Conservation (phyloP, 78 protist genomes). For the Pigoraptor vietnamica region DNA sequence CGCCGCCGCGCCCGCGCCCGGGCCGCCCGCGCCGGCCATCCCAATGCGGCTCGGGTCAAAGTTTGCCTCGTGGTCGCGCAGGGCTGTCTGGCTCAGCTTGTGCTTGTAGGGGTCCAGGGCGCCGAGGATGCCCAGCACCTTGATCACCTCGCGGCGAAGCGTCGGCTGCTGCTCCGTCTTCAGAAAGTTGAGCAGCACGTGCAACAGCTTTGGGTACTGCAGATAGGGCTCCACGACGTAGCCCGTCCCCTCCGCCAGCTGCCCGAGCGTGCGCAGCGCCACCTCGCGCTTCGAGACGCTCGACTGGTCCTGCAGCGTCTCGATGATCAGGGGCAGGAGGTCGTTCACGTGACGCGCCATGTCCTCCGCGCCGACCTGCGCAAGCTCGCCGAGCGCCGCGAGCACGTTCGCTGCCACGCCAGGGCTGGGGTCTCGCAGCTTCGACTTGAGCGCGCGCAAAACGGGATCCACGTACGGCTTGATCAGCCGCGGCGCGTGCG, state of each 20-base stretch:
- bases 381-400: constrained; percentile 79
- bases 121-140: constrained; percentile 92
- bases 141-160: constrained; percentile 65
- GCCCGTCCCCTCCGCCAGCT: constrained; percentile 78
- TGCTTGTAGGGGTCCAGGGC: constrained; percentile 93
- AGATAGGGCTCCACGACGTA: constrained; percentile 74
- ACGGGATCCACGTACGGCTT: constrained; percentile 82
- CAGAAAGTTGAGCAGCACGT: constrained; percentile 36
- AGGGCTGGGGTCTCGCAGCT: constrained; percentile 33
- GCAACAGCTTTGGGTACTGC: constrained; percentile 72
- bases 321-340: constrained; percentile 78
- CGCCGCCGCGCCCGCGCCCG: neutral
- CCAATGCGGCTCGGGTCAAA: neutral
- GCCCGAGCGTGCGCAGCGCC: constrained; percentile 81
- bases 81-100: neutral
- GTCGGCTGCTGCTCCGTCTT: constrained; percentile 13
- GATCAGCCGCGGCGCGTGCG: constrained; percentile 53
- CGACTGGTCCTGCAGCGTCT: constrained; percentile 75
- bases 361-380: constrained; percentile 69
- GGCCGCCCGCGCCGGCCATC: neutral
- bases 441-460: constrained; percentile 60
- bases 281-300: constrained; percentile 36
- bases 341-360: constrained; percentile 53
- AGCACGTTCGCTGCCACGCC: constrained; percentile 56
- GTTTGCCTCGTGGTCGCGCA: neutral